Evolutionary conservation across 495 filamentous ascomycete genomes (phyloP).

Genomic region (Rhypophila decipiens): DNA sequence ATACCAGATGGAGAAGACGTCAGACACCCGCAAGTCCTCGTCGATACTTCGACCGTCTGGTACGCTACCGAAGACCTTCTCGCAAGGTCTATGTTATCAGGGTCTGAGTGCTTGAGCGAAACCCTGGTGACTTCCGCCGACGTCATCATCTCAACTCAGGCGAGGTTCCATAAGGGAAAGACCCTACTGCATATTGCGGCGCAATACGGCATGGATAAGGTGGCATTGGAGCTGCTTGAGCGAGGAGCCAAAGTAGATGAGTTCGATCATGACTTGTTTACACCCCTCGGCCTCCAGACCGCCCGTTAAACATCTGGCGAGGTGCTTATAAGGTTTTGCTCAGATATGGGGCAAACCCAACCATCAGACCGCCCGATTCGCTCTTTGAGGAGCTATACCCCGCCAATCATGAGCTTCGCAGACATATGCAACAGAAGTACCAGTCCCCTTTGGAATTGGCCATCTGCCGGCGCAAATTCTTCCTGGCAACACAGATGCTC

Average conservation of each 20-base stretch:
- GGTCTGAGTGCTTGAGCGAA: too few species aligned
- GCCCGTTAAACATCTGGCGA: conserved; percentile 10
- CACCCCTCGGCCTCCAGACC: conserved; percentile 17
- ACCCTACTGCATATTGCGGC: conserved; percentile 22
- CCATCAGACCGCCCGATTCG: conserved; percentile 16
- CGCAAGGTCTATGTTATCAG: too few species aligned
- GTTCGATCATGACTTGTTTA: conserved; percentile 18
- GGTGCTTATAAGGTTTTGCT: conserved; percentile 12
- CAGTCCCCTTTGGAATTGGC: too few species aligned
- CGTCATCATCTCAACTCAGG: too few species aligned
- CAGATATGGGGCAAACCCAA: conserved; percentile 20
- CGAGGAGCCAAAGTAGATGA: conserved; percentile 20
- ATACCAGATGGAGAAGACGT: too few species aligned
- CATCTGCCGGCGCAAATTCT: too few species aligned
- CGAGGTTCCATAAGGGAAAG: conserved; percentile 15
- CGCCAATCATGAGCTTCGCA: conserved; percentile 10
- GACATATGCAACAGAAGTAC: too few species aligned
- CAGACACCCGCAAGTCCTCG: too few species aligned
- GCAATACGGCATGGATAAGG: conserved; percentile 15
- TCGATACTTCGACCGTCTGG: not conserved
- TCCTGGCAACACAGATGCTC: too few species aligned
- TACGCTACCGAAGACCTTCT: too few species aligned
- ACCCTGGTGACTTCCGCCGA: too few species aligned
- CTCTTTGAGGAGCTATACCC: conserved; percentile 9
- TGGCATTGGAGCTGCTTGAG: conserved; percentile 18